Evolutionary conservation across 768 basidiomycete species (phyloP), one percentile per base, ranked within the genome.

Genomic region (Myochromella boudieri): DNA sequence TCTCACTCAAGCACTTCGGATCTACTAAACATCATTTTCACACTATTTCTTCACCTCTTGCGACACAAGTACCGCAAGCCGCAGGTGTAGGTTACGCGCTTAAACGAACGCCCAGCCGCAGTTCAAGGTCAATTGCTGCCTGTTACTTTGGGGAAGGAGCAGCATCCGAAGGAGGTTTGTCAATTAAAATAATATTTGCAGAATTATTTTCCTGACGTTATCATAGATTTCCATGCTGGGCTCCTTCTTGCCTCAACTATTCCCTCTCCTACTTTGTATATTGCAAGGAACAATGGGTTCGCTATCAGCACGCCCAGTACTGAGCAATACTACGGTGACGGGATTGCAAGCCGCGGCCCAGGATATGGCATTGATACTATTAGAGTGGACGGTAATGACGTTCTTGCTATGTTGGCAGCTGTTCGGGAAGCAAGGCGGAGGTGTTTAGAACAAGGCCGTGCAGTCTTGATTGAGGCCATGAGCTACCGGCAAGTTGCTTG

Each of bases 141-240:
- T 91, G 91, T 41, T 97, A 84, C 65, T 95, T 95, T 53, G 94
- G 94, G 18, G 95, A 97, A 68, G 94, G 92, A 50, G 91, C 92
- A 6, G 91, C 93, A 2, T 91, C 90, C 2, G 94, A 95, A 68
- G 93, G 93, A 47, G 82, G 82, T 75, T 36, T 12, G 67, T 63
- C 12, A 6, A n/a, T 11, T 22, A 11, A 6, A 25, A 54, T 21
- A 41, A 3, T 21, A 14, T 29, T 42, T 25, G 21, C 17, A 44
- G 22, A 46, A 29, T 31, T 25, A 31, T 11, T 47, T 32, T 14
- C 32, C 28, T 28, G 21, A 48, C 18, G 60, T 48, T 60, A 65
- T 15, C 62, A 60, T 65, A 67, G 94, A 97, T 65, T 95, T 95
- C 63, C 94, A 97, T 60, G 95, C 94, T 0, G 95, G 92, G 21